phyloP scores from a whole-genome alignment of 2,329 filamentous ascomycete species.

The Zopfia rhizophila region DNA sequence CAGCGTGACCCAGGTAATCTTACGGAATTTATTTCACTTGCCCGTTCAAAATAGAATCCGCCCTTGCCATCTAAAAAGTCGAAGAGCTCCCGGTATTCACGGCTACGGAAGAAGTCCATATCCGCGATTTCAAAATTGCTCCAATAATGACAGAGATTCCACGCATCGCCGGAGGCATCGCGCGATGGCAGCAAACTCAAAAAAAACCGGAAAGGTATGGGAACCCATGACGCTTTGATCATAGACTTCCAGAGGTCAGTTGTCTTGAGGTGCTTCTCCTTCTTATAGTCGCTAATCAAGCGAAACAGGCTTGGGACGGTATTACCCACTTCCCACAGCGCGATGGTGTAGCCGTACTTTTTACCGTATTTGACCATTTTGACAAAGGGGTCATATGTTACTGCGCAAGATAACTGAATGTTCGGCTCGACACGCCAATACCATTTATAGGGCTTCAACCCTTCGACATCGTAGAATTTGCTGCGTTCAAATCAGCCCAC shows the following conservation, averaged over 20 bases:
- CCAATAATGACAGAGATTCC: slow-evolving; percentile 98
- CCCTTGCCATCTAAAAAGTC: slow-evolving; percentile 88
- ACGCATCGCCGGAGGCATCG: slow-evolving; percentile 82
- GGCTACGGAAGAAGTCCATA: slow-evolving; percentile 87
- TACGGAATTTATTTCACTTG: too few species aligned
- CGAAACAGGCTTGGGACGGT: slow-evolving; percentile 89
- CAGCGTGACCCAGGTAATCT: too few species aligned
- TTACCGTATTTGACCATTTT: slow-evolving; percentile 97
- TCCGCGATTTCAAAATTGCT: slow-evolving; percentile 96
- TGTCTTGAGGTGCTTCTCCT: slow-evolving; percentile 10
- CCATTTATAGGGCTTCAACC: slow-evolving; percentile 80
- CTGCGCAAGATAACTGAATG: slow-evolving; percentile 96
- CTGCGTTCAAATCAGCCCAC: too few species aligned
- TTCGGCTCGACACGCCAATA: slow-evolving; percentile 99
- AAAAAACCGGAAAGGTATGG: slow-evolving; percentile 26
- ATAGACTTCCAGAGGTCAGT: slow-evolving; percentile 28
- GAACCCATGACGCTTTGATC: slow-evolving; percentile 22
- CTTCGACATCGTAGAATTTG: slow-evolving; percentile 94
- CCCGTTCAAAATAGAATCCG: slow-evolving; percentile 92
- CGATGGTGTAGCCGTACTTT: slow-evolving; percentile 97
- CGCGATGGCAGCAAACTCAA: slow-evolving; percentile 57
- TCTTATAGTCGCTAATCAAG: slow-evolving; percentile 70
- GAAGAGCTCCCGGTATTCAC: slow-evolving; percentile 91
- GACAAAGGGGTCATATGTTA: slow-evolving; percentile 96
- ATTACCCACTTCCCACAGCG: slow-evolving; percentile 90